These are phyloP conservation scores for Hamigera avellanea DNA, from an alignment of 495 filamentous ascomycete species.

Conservation along the genomic window DNA sequence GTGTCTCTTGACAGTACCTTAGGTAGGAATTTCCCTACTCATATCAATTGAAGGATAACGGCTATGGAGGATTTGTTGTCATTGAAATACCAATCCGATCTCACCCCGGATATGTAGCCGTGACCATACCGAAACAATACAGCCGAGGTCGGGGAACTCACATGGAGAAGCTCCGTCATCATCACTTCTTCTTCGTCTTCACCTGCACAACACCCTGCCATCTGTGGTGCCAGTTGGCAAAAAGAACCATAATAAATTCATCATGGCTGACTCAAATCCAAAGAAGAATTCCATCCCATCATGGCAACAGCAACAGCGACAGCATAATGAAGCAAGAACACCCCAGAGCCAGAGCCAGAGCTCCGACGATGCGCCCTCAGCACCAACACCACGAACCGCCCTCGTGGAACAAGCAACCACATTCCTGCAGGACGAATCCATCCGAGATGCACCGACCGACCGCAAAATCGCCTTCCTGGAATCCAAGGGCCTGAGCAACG, in stretches of 20 bases:
- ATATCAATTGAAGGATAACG: no score
- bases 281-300: conserved; percentile 31
- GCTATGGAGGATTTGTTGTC: no score
- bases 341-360: no score
- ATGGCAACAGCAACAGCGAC: conserved; percentile 29
- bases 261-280: conserved; percentile 27
- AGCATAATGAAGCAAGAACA: conserved; percentile 7
- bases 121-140: no score
- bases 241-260: neutral
- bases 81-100: no score
- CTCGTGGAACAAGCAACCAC: conserved; percentile 59
- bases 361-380: conserved; percentile 19
- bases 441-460: conserved; percentile 55
- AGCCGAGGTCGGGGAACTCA: neutral
- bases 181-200: neutral
- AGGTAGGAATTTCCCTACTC: no score
- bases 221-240: neutral
- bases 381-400: conserved; percentile 15
- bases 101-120: no score
- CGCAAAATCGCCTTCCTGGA: conserved; percentile 70
- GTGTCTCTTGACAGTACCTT: no score
- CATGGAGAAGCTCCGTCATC: neutral
- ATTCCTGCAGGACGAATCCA: conserved; percentile 73
- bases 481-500: conserved; percentile 59
- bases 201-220: no score